Evolutionary conservation across 345 rosid species (phyloP), one percentile per base, ranked within the genome.

Genomic region (Tarenaya hassleriana): DNA sequence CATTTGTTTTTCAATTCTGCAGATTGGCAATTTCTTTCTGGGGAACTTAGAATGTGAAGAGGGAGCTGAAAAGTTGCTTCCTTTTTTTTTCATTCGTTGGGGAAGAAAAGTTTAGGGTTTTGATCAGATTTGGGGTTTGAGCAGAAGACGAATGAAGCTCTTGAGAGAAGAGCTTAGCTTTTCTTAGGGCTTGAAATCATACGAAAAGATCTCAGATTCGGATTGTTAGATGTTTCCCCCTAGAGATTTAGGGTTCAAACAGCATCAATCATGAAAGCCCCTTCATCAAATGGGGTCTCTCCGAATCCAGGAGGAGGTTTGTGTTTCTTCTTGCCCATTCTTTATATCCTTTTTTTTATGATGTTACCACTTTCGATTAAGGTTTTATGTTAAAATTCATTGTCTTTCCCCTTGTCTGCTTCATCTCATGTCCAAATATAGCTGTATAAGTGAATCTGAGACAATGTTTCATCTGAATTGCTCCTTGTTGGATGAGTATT

Each of bases 231-330:
- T 50, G 2, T 17, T 9, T 20, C 43, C 44, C 24, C 34, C 32
- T 15, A 24, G 50, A 50, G 56, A 14, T 2, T 39, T 7, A 35
- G 5, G 46, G 24, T 24, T 48, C 35, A 0, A 64, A 34, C 12
- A 46, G 40, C 16, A 62, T 40, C 52, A 47, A 75, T 50, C 77
- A 92, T 92, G 98, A 92, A 87, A 90, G 75, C 61, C 59, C 71
- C 79, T 76, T 85, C 85, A 60, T 56, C 94, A 56, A 87, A 81
- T 84, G 98, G 94, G 18, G 75, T 72, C 41, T 34, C 80, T 64
- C 60, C 86, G 7, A 84, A 71, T 64, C 68, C 81, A 48, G 69
- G 67, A 29, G 95, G 87, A 84, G 98, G 98, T 92, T 53, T 38
- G 71, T 34, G 24, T 19, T 7, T 10, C 56, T 41, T 58, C 27